Evolutionary conservation across 441 rosid species (phyloP), one percentile per base, ranked within the genome.

Genomic region (Euphorbia corollata): DNA sequence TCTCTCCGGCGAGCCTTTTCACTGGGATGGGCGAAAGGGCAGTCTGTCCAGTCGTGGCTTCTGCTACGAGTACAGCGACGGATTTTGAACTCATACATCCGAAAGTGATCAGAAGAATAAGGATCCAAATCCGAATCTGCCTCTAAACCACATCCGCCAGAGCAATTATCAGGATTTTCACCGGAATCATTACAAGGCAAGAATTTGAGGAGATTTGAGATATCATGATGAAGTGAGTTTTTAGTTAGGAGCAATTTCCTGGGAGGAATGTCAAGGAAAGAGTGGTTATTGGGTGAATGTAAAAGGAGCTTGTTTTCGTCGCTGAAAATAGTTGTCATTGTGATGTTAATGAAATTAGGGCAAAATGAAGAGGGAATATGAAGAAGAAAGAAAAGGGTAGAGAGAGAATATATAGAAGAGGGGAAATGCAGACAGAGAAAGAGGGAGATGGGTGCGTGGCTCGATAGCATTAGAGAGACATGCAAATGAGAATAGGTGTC

Each of bases 11-110:
- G 85, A 41, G 98, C 98, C 83, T 89, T 91, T 70, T 91, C 98
- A 0, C 92, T 90, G 0, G 91, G 90, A 62, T 91, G 98, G 13
- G 90, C 85, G 0, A 89, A 91, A 13, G 98, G 98, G 68, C 98
- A 91, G 69, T 89, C 92, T 0, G 98, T 89, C 98, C 98, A 91
- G 74, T 89, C 98, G 10, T 91, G 98, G 82, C 88, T 89, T 32
- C 94, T 76, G 85, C 90, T 87, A 61, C 96, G 84, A n/a, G 87
- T 87, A 70, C 98, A 91, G 43, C 86, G 82, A 19, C 92, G 86
- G 64, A 91, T 83, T 86, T 91, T 91, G 80, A 87, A 91, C 70
- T 85, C 95, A 6, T 81, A 89, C 90, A 91, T 91, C n/a, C 96
- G 81, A 71, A 89, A 91, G 59, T 91, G 88, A 60, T 91, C 95